Evolutionary conservation across 1,284 basidiomycete genomes (phyloP).

Genomic region (Pisolithus thermaeus): DNA sequence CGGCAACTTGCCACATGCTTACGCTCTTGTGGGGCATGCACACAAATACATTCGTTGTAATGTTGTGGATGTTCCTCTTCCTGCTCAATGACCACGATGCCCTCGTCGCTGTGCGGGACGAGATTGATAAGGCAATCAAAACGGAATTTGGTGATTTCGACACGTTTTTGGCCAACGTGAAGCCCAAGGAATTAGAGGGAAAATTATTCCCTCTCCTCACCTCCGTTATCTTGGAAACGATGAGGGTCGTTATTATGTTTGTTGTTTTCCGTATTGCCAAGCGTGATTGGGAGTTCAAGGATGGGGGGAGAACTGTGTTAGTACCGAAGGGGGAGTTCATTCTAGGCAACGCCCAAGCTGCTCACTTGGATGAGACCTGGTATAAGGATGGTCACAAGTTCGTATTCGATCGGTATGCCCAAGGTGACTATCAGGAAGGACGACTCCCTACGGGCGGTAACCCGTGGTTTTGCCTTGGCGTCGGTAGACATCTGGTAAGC

Average conservation of each 20-base stretch:
- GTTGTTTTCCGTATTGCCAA: constrained; percentile 12
- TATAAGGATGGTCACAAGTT: constrained; percentile 14
- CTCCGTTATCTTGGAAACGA: constrained; percentile 25
- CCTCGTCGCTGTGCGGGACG: constrained; percentile 14
- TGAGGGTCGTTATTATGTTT: constrained; percentile 18
- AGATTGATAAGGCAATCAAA: constrained; percentile 17
- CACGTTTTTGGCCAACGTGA: constrained; percentile 8
- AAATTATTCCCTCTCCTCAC: constrained; percentile 17
- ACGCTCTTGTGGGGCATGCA: constrained; percentile 23
- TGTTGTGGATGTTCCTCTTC: constrained; percentile 16
- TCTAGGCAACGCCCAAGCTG: constrained; percentile 15
- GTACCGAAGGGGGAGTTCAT: constrained; percentile 19
- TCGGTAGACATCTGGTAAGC: constrained; percentile 20
- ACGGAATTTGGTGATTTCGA: constrained; percentile 10
- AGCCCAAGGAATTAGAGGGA: constrained; percentile 14
- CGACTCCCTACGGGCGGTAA: constrained; percentile 16
- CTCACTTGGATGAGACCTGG: constrained; percentile 15
- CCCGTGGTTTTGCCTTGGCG: constrained; percentile 17
- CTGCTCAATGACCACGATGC: constrained; percentile 11
- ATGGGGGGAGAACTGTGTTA: constrained; percentile 7
- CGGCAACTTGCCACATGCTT: constrained; percentile 17
- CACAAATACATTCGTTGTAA: constrained; percentile 17
- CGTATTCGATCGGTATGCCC: constrained; percentile 19
- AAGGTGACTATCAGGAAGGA: constrained; percentile 12
- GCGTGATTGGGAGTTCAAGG: constrained; percentile 15